Base-by-base conservation (phyloP, 2,329 filamentous ascomycete species). In the Diaporthe ampelina region DNA sequence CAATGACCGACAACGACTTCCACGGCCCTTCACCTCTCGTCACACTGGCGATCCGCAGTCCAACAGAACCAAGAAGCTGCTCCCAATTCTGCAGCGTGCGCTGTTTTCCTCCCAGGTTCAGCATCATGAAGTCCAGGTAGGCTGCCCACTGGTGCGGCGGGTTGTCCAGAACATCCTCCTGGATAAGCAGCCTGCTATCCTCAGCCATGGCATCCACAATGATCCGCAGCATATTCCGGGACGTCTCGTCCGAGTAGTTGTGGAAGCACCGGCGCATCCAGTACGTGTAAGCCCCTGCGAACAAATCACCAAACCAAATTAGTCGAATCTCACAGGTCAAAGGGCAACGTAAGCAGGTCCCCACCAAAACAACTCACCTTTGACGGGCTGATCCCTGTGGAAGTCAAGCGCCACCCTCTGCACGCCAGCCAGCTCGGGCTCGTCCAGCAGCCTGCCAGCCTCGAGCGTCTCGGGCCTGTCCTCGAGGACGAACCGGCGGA, bases 141-240 rank as follows among this genome's bases (percentile, higher is more conserved):
- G 79, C 74, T 2, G 79, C 78, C 35, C 78, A 74, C 7, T 71
- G 74, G 21, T 77, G 76, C 3, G 82, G 80, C 21, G 79, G 80
- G 58, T 78, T 78, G 8, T 72, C 77, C 45, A 81, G 70, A 21
- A 84, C 76, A 56, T 80, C 77, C 74, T 83, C 83, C 17, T 81
- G 77, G 24, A 84, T 79, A 11, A 84, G 78, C 1, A 84, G 76
- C 29, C 77, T 79, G 76, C 81, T 83, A 68, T 84, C 81, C 0
- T 70, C 37, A 13, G 78, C 79, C 81, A 82, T 81, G 59, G 80
- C 79, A 11, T 77, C 71, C 11, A 74, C 72, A 9, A 78, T 29
- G 29, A 74, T 70, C 11, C 19, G 58, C 26, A 79, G 72, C 13
- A 79, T 77, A 17, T 76, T 76, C 56, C 75, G 73, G 52, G 68